A percentile compares a stretch with the other conserved stretches of the same genome.
These are phyloP conservation scores for Spiraea crenata DNA, from an alignment of 331 rosid species.

Conservation along the genomic window DNA sequence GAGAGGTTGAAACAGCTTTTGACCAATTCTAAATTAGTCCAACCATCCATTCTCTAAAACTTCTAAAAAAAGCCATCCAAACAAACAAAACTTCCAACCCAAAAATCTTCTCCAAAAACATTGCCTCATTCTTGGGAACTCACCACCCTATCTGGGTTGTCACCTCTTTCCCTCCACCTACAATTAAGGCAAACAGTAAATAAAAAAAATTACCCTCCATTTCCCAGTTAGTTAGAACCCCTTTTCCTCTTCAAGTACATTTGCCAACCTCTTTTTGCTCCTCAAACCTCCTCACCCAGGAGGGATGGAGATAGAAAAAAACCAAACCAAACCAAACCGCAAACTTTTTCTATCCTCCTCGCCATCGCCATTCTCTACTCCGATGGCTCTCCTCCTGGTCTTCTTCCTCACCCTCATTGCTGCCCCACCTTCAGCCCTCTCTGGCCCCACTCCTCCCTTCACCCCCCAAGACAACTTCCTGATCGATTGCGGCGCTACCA, in stretches of 20 bases:
- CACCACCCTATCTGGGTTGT: slow-evolving; percentile 12
- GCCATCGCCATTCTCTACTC: slow-evolving; percentile 7
- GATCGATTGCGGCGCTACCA: slow-evolving; percentile 30
- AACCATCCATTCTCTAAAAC: not conserved
- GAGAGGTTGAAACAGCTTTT: not conserved
- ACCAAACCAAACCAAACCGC: not conserved
- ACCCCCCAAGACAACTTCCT: slow-evolving; percentile 34
- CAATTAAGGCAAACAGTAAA: not conserved
- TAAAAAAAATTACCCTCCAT: not conserved
- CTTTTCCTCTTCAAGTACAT: slow-evolving; percentile 4
- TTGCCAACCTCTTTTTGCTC: slow-evolving; percentile 12
- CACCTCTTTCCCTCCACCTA: slow-evolving; percentile 8
- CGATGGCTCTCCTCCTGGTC: slow-evolving; percentile 33
- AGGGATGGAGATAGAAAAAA: slow-evolving; percentile 42
- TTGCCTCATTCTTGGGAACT: slow-evolving; percentile 11
- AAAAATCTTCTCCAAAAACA: slow-evolving; percentile 4
- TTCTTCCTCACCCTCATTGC: not conserved
- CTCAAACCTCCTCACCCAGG: slow-evolving; percentile 31
- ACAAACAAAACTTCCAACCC: slow-evolving; percentile 1
- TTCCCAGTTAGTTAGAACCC: not conserved
- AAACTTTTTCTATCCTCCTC: slow-evolving; percentile 26
- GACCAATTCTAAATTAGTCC: slow-evolving; percentile 10
- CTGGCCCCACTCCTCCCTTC: slow-evolving; percentile 19
- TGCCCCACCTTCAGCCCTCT: not conserved
- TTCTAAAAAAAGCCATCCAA: not conserved